Percentiles rank a stretch among this genome's conserved stretches.
Evolutionary conservation across 306 rosid genomes (phyloP).

Genomic region (Rosa rugosa): DNA sequence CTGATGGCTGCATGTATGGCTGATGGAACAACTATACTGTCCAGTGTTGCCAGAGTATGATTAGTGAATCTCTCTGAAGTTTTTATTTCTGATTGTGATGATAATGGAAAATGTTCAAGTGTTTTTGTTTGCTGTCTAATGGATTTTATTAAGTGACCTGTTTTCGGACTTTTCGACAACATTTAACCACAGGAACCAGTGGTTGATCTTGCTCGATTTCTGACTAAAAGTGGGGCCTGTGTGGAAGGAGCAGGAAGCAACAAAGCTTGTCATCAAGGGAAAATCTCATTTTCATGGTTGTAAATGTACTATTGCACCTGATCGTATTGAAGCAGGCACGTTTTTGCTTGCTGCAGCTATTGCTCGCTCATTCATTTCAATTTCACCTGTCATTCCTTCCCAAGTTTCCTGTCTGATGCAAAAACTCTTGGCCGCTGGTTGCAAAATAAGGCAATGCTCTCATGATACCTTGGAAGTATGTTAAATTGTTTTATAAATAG

Average conservation of each 20-base stretch:
- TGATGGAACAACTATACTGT: conserved; percentile 35
- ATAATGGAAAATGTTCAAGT: neutral
- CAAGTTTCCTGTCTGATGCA: conserved; percentile 27
- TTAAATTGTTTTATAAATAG: neutral
- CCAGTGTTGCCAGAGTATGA: conserved; percentile 38
- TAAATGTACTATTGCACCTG: conserved; percentile 25
- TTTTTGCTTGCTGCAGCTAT: conserved; percentile 41
- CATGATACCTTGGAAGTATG: conserved; percentile 30
- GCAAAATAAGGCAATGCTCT: conserved; percentile 29
- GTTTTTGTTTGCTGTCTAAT: neutral
- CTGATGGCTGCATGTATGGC: conserved; percentile 42
- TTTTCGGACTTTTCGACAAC: neutral
- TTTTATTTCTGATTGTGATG: conserved; percentile 5
- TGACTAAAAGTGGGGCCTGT: conserved; percentile 26
- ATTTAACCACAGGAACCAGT: conserved; percentile 32
- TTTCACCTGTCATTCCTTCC: conserved; percentile 35
- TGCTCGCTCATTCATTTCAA: conserved; percentile 33
- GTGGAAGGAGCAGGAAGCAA: conserved; percentile 37
- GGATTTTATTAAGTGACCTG: neutral
- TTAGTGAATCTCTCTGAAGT: neutral
- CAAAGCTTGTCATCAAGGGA: conserved; percentile 32
- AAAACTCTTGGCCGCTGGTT: conserved; percentile 32
- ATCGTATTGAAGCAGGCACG: conserved; percentile 43
- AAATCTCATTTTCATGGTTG: conserved; percentile 28
- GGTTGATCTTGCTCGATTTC: conserved; percentile 30